phyloP scores from a whole-genome alignment of 441 rosid species.

The Biscutella laevigata region DNA sequence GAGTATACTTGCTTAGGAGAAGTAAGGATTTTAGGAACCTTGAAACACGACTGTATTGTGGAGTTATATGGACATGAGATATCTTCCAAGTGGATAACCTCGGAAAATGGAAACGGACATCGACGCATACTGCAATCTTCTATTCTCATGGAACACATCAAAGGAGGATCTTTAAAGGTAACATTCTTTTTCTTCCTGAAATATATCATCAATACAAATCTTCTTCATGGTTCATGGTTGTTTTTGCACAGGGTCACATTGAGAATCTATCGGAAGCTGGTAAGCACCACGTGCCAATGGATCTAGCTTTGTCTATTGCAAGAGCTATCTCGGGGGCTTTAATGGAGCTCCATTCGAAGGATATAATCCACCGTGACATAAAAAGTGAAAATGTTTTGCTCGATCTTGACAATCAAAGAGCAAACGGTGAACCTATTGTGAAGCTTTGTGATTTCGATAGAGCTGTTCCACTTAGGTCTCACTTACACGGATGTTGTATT shows the following conservation, averaged over 20 bases:
- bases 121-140: conserved; percentile 52
- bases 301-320: conserved; percentile 62
- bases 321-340: conserved; percentile 69
- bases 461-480: conserved; percentile 87
- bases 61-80: conserved; percentile 84
- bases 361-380: conserved; percentile 88
- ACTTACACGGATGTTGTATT: conserved; percentile 70
- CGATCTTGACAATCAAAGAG: conserved; percentile 49
- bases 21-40: conserved; percentile 65
- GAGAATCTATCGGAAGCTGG: conserved; percentile 60
- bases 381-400: conserved; percentile 91
- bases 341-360: conserved; percentile 73
- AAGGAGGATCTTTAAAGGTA: conserved; percentile 88
- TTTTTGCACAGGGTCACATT: conserved; percentile 47
- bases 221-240: conserved; percentile 8
- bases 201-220: not conserved
- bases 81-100: conserved; percentile 57
- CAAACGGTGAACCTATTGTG: conserved; percentile 57
- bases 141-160: conserved; percentile 69
- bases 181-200: not conserved
- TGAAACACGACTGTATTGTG: conserved; percentile 77
- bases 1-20: conserved; percentile 85
- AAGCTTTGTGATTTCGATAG: conserved; percentile 96
- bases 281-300: conserved; percentile 52
- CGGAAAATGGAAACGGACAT: conserved; percentile 50